phyloP scores from a whole-genome alignment of 129 eudicot genomes.

The Saposhnikovia divaricata region DNA sequence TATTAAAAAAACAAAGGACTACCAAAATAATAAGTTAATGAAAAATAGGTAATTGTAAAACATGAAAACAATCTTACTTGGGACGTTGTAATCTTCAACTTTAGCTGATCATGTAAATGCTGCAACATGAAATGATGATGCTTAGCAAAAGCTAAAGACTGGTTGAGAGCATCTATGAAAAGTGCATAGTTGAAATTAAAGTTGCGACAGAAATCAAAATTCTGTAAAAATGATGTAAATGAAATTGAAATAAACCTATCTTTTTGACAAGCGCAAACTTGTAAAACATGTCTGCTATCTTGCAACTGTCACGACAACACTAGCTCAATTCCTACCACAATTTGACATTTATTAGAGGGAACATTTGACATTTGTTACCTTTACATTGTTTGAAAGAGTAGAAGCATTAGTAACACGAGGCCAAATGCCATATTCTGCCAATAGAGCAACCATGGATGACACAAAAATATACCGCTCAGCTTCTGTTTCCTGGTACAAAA shows the following conservation, averaged over 20 bases:
- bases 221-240: neutral
- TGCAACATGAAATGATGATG: conserved; percentile 23
- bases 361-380: conserved; percentile 36
- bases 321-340: neutral
- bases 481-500: conserved; percentile 54
- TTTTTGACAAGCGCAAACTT: neutral
- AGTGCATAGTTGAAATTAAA: neutral
- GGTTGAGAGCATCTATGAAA: conserved; percentile 1
- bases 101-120: conserved; percentile 84
- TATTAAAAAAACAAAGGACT: neutral
- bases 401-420: conserved; percentile 80
- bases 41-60: neutral
- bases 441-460: conserved; percentile 70
- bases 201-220: neutral
- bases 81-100: conserved; percentile 60
- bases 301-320: neutral
- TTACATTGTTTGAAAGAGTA: conserved; percentile 61
- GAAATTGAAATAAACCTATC: neutral
- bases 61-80: conserved; percentile 48
- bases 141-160: neutral
- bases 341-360: neutral
- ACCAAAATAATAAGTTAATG: neutral
- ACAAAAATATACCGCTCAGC: conserved; percentile 75
- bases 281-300: neutral
- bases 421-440: conserved; percentile 74